These are phyloP conservation scores for Alternaria angustiovoidea DNA, from an alignment of 2,329 filamentous ascomycete genomes.

Conservation along the genomic window DNA sequence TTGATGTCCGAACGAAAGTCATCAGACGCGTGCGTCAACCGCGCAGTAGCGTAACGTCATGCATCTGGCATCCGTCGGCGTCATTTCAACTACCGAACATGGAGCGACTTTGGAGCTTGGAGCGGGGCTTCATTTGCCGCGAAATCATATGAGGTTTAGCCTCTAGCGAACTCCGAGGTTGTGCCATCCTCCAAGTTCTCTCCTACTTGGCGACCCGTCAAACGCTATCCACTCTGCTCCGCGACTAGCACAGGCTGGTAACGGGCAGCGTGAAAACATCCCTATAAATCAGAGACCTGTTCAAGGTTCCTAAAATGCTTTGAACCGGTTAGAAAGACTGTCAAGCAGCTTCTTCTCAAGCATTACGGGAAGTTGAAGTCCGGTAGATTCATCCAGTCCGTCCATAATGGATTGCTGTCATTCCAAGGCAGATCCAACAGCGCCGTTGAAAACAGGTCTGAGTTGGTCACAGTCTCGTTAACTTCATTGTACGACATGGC, in stretches of 20 bases:
- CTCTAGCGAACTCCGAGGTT: slow-evolving; percentile 10
- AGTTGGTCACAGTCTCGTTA: slow-evolving; percentile 69
- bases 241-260: not conserved
- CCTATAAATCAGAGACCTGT: too few species aligned
- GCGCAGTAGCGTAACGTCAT: slow-evolving; percentile 13
- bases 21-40: slow-evolving; percentile 8
- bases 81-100: slow-evolving; percentile 13
- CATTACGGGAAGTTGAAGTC: slow-evolving; percentile 41
- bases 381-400: slow-evolving; percentile 46
- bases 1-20: slow-evolving; percentile 8
- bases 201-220: slow-evolving; percentile 1
- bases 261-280: too few species aligned
- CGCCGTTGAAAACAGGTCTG: slow-evolving; percentile 65
- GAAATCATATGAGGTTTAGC: slow-evolving; percentile 10
- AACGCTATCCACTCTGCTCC: not conserved
- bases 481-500: slow-evolving; percentile 76
- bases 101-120: slow-evolving; percentile 1
- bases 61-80: slow-evolving; percentile 11
- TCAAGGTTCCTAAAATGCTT: not conserved
- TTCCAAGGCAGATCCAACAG: slow-evolving; percentile 67
- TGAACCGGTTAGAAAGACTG: not conserved
- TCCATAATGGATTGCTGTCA: slow-evolving; percentile 54
- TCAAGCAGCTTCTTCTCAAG: not conserved
- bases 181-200: not conserved
- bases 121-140: slow-evolving; percentile 12